Conservation (phyloP, 2,329 filamentous ascomycete species). For the Neonectria faginata region DNA sequence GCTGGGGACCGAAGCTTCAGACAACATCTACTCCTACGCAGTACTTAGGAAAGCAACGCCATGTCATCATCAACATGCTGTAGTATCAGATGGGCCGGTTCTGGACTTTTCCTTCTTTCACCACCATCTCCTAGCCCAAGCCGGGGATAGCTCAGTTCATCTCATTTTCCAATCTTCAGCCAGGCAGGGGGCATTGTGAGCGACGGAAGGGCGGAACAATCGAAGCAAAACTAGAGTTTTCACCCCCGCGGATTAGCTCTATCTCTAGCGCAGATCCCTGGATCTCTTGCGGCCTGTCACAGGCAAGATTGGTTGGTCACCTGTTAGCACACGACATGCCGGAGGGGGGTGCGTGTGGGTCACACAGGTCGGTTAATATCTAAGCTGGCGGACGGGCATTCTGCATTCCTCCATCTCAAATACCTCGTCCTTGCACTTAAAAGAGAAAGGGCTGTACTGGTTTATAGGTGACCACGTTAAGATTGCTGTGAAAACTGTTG, state of each 20-base stretch:
- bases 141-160: neutral
- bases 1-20: too few species aligned
- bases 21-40: too few species aligned
- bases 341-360: neutral
- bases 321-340: neutral
- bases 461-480: too few species aligned
- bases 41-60: neutral
- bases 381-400: neutral
- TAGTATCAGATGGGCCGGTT: constrained; percentile 2
- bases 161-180: neutral
- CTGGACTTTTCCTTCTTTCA: neutral
- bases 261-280: constrained; percentile 29
- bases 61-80: neutral
- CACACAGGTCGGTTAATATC: neutral
- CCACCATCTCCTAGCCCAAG: neutral
- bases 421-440: neutral
- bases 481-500: too few species aligned
- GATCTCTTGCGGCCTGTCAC: constrained; percentile 9
- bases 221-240: constrained; percentile 23
- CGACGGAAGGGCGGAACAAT: constrained; percentile 11
- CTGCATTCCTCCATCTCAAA: neutral
- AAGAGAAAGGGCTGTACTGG: too few species aligned
- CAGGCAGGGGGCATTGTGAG: neutral
- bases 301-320: constrained; percentile 1
- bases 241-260: constrained; percentile 17